These are phyloP conservation scores for Potentilla sterilis DNA, from an alignment of 306 rosid species.

Conservation along the genomic window DNA sequence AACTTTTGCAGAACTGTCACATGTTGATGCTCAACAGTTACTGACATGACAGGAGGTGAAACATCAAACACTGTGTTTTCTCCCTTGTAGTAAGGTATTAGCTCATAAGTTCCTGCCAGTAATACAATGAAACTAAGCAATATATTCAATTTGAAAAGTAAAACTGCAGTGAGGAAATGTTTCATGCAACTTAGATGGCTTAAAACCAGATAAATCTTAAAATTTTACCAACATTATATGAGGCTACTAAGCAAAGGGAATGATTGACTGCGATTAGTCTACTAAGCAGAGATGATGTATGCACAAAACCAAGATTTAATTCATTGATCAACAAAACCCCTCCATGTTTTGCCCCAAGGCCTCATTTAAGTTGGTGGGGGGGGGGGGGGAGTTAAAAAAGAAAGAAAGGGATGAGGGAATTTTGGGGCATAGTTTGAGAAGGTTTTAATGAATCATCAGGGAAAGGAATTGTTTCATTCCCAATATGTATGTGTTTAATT, in stretches of 20 bases:
- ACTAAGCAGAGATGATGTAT: neutral
- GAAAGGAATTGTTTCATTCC: no score
- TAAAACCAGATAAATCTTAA: conserved; percentile 19
- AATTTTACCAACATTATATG: conserved; percentile 17
- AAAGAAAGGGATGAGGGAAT: no score
- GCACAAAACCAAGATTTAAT: neutral
- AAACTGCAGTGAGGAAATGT: conserved; percentile 18
- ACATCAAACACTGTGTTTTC: conserved; percentile 94
- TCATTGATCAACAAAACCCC: neutral
- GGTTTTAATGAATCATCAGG: no score
- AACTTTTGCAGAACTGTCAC: conserved; percentile 71
- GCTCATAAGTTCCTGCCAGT: conserved; percentile 69
- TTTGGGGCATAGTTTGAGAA: no score
- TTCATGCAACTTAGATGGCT: conserved; percentile 6
- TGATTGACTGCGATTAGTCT: neutral
- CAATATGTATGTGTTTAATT: no score
- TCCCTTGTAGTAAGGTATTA: conserved; percentile 95
- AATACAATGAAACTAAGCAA: conserved; percentile 26
- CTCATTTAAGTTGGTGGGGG: neutral
- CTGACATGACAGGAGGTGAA: conserved; percentile 73
- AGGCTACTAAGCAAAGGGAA: conserved; percentile 3
- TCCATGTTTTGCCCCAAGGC: neutral
- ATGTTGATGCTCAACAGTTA: conserved; percentile 79
- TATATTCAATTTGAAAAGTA: neutral
- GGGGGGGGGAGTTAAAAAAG: no score